Evolutionary conservation across 1,284 basidiomycete genomes (phyloP).

Genomic region (Sporisorium exsertum): DNA sequence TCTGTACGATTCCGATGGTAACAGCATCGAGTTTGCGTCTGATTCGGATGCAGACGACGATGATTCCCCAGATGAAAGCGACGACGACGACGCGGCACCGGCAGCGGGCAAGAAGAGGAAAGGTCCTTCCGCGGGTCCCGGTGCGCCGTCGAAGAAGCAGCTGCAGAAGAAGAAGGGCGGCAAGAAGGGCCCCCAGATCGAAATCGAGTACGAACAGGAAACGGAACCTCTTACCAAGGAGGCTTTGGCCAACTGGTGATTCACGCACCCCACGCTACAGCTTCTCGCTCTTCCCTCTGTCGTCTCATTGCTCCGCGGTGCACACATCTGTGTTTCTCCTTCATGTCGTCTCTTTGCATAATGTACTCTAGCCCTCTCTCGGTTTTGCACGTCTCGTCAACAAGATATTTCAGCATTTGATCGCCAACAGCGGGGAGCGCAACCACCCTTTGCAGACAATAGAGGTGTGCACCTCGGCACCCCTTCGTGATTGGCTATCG

Average conservation of each 20-base stretch:
- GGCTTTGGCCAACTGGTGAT: conserved; percentile 64
- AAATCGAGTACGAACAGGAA: conserved; percentile 92
- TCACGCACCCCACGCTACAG: background rate
- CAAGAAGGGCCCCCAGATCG: conserved; percentile 75
- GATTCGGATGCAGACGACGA: conserved; percentile 40
- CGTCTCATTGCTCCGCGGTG: background rate
- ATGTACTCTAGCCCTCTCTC: background rate
- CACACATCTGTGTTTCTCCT: too few relatives aligned
- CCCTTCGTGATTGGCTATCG: too few relatives aligned
- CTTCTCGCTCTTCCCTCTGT: background rate
- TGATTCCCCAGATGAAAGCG: conserved; percentile 23
- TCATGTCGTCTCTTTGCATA: background rate
- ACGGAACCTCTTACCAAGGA: conserved; percentile 76
- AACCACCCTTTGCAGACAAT: too few relatives aligned
- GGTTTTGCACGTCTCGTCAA: too few relatives aligned
- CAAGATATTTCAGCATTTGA: too few relatives aligned
- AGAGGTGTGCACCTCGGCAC: too few relatives aligned
- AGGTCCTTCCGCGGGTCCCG: background rate
- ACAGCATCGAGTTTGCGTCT: background rate
- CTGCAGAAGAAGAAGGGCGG: conserved; percentile 1
- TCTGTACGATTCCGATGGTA: conserved; percentile 33
- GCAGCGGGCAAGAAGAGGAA: conserved; percentile 16
- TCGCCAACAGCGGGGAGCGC: too few relatives aligned
- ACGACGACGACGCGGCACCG: background rate
- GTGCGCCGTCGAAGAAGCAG: background rate